phyloP scores from a whole-genome alignment of 2,329 filamentous ascomycete species.

The Fusarium falciforme region DNA sequence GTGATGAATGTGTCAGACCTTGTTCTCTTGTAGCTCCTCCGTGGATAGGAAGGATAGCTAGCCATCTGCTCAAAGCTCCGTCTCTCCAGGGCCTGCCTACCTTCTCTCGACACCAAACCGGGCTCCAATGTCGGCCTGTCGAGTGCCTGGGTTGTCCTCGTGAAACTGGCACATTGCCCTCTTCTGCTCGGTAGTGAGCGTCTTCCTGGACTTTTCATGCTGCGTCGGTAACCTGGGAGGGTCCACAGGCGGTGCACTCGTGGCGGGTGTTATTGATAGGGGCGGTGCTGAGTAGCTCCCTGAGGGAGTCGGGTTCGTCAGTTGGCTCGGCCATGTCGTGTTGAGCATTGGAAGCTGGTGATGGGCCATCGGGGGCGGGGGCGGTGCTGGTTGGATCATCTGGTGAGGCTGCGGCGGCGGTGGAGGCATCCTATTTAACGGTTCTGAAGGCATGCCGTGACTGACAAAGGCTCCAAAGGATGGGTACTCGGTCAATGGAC shows the following conservation, averaged over 20 bases:
- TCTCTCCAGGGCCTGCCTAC: conserved; percentile 62
- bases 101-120: conserved; percentile 98
- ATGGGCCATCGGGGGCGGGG: conserved; percentile 60
- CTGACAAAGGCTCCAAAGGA: conserved; percentile 67
- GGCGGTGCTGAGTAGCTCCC: conserved; percentile 69
- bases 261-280: conserved; percentile 67
- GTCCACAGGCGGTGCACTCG: conserved; percentile 59
- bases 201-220: conserved; percentile 79
- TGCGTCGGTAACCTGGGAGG: conserved; percentile 47
- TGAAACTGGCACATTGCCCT: conserved; percentile 94
- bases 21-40: conserved; percentile 42
- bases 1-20: conserved; percentile 36
- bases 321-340: conserved; percentile 83
- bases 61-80: background rate
- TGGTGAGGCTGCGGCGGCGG: conserved; percentile 58
- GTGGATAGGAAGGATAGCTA: background rate
- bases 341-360: conserved; percentile 76
- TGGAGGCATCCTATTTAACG: conserved; percentile 65
- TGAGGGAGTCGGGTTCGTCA: conserved; percentile 72
- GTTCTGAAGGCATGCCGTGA: conserved; percentile 63
- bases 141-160: conserved; percentile 87
- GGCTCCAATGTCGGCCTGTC: conserved; percentile 96
- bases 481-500: conserved; percentile 74
- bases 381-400: conserved; percentile 46
- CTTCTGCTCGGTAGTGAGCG: conserved; percentile 90